Percentiles rank a stretch among this genome's conserved stretches.
phyloP scores from a whole-genome alignment of 2,329 filamentous ascomycete genomes.

The Alternaria brassicae region DNA sequence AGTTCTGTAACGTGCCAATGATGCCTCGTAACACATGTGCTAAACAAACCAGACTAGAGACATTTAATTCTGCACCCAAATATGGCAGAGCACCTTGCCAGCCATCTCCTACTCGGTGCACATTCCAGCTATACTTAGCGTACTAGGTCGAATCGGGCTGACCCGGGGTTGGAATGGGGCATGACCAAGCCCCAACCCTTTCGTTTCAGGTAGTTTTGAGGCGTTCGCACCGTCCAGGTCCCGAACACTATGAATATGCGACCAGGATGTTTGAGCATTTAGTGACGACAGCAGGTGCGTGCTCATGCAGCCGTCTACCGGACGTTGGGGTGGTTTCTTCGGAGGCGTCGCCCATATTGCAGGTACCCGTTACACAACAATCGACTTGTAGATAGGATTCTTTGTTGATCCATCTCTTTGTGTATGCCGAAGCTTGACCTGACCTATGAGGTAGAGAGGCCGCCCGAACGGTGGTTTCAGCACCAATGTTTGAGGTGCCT shows the following conservation, averaged over 20 bases:
- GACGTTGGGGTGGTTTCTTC: conserved; percentile 25
- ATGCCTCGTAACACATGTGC: conserved; percentile 42
- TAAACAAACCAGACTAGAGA: conserved; percentile 46
- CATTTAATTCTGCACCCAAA: conserved; percentile 42
- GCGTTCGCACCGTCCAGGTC: conserved; percentile 25
- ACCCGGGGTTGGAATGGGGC: conserved; percentile 41
- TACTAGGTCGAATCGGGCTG: conserved; percentile 17
- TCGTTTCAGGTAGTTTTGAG: conserved; percentile 35
- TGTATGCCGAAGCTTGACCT: conserved; percentile 1
- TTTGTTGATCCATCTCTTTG: conserved; percentile 16
- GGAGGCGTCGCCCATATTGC: conserved; percentile 21
- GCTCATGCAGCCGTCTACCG: conserved; percentile 35
- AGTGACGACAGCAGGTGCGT: conserved; percentile 28
- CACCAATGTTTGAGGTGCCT: neutral
- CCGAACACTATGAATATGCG: conserved; percentile 22
- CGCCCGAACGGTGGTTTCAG: conserved; percentile 1
- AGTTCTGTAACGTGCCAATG: conserved; percentile 37
- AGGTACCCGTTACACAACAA: conserved; percentile 25
- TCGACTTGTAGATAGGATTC: conserved; percentile 15
- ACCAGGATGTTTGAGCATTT: conserved; percentile 35
- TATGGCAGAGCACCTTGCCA: conserved; percentile 40
- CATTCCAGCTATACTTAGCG: conserved; percentile 50
- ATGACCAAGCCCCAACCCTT: conserved; percentile 39
- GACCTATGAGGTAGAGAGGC: neutral
- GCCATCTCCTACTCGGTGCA: conserved; percentile 38